phyloP scores from a whole-genome alignment of 2,329 filamentous ascomycete species.

The Teratosphaeria destructans region DNA sequence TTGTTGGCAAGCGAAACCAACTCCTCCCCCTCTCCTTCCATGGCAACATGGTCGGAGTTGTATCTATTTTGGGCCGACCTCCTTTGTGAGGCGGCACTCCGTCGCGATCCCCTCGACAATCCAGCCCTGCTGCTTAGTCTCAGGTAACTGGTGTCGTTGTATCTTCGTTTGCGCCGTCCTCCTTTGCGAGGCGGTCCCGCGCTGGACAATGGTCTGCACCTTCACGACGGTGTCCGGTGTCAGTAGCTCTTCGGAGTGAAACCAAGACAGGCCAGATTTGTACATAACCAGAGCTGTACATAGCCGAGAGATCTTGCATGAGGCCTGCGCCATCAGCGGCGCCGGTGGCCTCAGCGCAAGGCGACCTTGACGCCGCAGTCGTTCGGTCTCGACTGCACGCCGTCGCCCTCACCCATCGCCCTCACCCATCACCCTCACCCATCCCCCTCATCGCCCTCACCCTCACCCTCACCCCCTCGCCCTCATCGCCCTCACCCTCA shows the following conservation, averaged over 20 bases:
- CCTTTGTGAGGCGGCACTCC: too few species aligned
- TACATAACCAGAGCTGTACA: not conserved
- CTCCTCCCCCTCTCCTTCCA: not conserved
- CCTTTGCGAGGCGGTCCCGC: not conserved
- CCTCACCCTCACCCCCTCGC: too few species aligned
- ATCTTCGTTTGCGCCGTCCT: not conserved
- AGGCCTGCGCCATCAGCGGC: not conserved
- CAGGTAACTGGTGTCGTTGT: not conserved
- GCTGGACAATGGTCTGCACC: not conserved
- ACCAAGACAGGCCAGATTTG: not conserved
- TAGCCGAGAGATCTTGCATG: not conserved
- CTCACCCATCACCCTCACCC: not conserved
- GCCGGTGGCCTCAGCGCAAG: not conserved
- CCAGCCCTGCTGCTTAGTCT: too few species aligned
- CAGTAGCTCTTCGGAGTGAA: not conserved
- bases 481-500: too few species aligned
- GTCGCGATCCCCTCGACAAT: too few species aligned
- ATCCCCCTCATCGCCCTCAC: too few species aligned
- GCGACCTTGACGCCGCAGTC: not conserved
- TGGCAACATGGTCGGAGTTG: not conserved
- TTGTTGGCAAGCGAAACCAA: not conserved
- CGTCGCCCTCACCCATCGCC: not conserved
- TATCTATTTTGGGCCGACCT: too few species aligned
- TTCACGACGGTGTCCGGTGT: not conserved
- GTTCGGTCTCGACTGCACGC: not conserved